Conservation (phyloP, 805 yeast genomes). For the Komagataella kurtzmanii region DNA sequence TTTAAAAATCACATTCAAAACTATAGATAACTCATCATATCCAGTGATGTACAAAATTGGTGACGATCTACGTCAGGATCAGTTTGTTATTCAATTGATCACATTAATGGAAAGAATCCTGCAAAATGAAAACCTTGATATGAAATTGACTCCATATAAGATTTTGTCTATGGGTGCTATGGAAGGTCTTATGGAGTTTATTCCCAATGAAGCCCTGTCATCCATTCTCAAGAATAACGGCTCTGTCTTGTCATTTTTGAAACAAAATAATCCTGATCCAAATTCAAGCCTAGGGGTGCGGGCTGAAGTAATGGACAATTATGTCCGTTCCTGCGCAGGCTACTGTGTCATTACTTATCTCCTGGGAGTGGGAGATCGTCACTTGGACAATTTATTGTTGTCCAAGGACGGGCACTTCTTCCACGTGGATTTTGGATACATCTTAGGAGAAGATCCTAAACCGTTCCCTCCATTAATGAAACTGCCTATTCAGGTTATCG, state of each 20-base stretch:
- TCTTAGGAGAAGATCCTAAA: constrained; percentile 92
- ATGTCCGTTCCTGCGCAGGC: constrained; percentile 92
- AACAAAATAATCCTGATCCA: constrained; percentile 48
- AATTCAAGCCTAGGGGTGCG: constrained; percentile 32
- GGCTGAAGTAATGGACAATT: constrained; percentile 77
- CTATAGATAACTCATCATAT: constrained; percentile 29
- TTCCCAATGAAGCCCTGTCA: constrained; percentile 87
- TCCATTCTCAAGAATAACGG: constrained; percentile 67
- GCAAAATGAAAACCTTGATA: constrained; percentile 80
- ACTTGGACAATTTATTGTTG: constrained; percentile 76
- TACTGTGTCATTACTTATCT: constrained; percentile 93
- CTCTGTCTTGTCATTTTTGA: constrained; percentile 55
- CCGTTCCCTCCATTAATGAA: constrained; percentile 99
- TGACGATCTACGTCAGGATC: constrained; percentile 93
- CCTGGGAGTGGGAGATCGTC: constrained; percentile 95
- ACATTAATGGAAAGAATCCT: constrained; percentile 81
- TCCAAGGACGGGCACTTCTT: constrained; percentile 76
- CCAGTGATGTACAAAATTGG: constrained; percentile 91
- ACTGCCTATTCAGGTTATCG: constrained; percentile 89
- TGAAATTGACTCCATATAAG: constrained; percentile 77
- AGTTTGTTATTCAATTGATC: constrained; percentile 87
- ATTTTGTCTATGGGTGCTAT: constrained; percentile 82
- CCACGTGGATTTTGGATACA: constrained; percentile 97
- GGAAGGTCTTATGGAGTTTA: constrained; percentile 88
- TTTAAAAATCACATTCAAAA: constrained; percentile 64